phyloP scores from a whole-genome alignment of 2,329 filamentous ascomycete species.

The Aspergillus hiratsukae region DNA sequence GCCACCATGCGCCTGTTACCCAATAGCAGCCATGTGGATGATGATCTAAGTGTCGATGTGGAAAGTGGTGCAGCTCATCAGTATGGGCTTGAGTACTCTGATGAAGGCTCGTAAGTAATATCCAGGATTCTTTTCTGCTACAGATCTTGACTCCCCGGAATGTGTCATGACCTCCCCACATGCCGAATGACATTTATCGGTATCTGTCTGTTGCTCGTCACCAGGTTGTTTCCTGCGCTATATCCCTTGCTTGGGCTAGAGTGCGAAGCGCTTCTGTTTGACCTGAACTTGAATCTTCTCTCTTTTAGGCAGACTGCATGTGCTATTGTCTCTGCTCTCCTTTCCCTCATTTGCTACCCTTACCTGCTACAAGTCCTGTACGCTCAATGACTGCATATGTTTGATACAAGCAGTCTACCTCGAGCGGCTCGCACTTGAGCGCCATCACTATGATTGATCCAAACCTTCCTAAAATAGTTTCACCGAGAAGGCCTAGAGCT shows the following conservation, averaged over 20 bases:
- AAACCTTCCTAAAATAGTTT: background rate
- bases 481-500: conserved; percentile 10
- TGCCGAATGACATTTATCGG: conserved; percentile 8
- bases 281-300: background rate
- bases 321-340: background rate
- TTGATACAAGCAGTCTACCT: background rate
- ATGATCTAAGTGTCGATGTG: conserved; percentile 25
- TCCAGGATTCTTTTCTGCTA: conserved; percentile 25
- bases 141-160: background rate
- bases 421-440: background rate
- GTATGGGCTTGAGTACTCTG: conserved; percentile 22
- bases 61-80: conserved; percentile 24
- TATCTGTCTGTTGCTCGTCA: background rate
- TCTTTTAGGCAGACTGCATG: background rate
- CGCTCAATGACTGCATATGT: background rate
- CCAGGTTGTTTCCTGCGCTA: background rate
- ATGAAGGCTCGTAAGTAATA: conserved; percentile 37
- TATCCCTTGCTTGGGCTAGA: conserved; percentile 3
- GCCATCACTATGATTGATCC: background rate
- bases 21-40: conserved; percentile 33
- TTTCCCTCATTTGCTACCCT: background rate
- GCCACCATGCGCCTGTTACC: conserved; percentile 45
- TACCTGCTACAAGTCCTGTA: background rate
- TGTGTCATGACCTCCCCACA: conserved; percentile 4
- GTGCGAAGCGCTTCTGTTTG: background rate